Evolutionary conservation across 78 protist species (phyloP), one percentile per base, ranked within the genome.

Genomic region (Tieghemostelium lacteum): DNA sequence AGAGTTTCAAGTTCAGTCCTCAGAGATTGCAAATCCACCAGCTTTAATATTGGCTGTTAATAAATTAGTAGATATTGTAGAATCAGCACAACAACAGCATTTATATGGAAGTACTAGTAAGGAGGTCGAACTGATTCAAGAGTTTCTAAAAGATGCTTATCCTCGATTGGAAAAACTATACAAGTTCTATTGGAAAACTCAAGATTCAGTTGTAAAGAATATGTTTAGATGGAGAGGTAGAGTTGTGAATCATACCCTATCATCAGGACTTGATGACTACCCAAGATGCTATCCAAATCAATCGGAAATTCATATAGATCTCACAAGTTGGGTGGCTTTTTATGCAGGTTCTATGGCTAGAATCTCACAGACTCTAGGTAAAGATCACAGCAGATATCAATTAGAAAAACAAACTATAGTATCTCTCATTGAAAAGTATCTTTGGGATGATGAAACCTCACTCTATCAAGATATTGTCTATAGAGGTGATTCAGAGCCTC

Each of bases 231-330:
- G 98, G 98, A 75, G 93, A 8, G 98, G 97, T 17, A 73, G 96
- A 33, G 55, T 61, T n/a, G 37, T 52, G 28, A 62, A 65, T 50
- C 98, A 87, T 52, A 95, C 96, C 1, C 75, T 97, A 60, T 55
- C 98, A 24, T 88, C 95, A 0, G 99, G 95, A 3, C 88, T 97
- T 26, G 98, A 96, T 58, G 99, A 97, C 60, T 97, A 89, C 72
- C 99, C 99, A 40, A 71, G 98, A 24, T 67, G 94, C 17, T 12
- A 34, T 3, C 86, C 75, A 73, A 34, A 55, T 0, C 4, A 10
- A 7, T 17, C 16, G 0, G 97, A 97, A 63, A 42, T 87, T 2
- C 99, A 97, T 74, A 73, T 97, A 1, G 99, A 97, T 66, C 74
- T 97, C 22, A 7, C 45, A 8, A 40, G 93, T 22, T 97, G 99